Percentiles rank a stretch among this genome's conserved stretches.
phyloP scores from a whole-genome alignment of 331 rosid genomes.

The Ulmus americana region DNA sequence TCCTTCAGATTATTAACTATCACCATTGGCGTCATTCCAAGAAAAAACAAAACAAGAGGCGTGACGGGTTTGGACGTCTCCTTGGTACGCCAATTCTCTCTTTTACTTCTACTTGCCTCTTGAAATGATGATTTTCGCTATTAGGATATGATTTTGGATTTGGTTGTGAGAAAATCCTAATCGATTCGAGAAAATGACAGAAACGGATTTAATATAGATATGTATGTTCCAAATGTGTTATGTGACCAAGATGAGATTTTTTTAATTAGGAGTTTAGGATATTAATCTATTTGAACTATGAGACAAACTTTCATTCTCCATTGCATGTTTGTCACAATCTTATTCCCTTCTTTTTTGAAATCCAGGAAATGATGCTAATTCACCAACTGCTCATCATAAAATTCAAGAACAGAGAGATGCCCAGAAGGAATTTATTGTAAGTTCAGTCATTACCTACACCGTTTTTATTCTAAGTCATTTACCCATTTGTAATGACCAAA shows the following conservation, averaged over 20 bases:
- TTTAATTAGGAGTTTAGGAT: no score
- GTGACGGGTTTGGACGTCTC: slow-evolving; percentile 9
- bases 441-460: slow-evolving; percentile 4
- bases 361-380: slow-evolving; percentile 19
- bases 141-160: background rate
- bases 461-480: no score
- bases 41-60: slow-evolving; percentile 38
- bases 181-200: background rate
- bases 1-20: slow-evolving; percentile 52
- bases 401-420: slow-evolving; percentile 15
- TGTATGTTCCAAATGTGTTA: no score
- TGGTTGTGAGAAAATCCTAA: background rate
- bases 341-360: background rate
- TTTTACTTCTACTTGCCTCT: background rate
- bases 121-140: background rate
- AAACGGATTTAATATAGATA: no score
- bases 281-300: background rate
- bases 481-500: no score
- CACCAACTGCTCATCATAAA: slow-evolving; percentile 3
- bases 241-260: no score
- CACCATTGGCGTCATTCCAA: slow-evolving; percentile 58
- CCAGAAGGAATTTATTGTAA: slow-evolving; percentile 30
- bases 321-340: background rate
- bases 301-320: background rate
- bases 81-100: slow-evolving; percentile 21